phyloP scores from a whole-genome alignment of 495 filamentous ascomycete genomes.

The Daldinia decipiens region DNA sequence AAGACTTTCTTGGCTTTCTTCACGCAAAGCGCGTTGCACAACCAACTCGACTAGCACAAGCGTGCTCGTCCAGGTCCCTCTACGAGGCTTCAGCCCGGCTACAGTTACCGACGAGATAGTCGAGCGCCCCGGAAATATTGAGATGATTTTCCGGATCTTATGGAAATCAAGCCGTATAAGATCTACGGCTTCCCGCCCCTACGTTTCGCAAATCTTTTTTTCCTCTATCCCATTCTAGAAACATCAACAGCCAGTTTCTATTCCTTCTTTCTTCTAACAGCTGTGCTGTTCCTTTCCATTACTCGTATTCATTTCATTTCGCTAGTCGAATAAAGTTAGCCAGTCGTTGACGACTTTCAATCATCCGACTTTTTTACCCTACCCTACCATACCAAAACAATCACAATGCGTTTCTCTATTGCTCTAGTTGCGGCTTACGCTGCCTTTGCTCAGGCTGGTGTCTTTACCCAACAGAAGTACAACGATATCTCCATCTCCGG shows the following conservation, averaged over 20 bases:
- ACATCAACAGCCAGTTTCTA: slow-evolving; percentile 42
- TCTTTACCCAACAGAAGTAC: slow-evolving; percentile 46
- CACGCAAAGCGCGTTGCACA: slow-evolving; percentile 42
- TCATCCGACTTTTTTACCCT: neutral
- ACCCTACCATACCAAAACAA: slow-evolving; percentile 7
- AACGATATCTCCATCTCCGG: slow-evolving; percentile 54
- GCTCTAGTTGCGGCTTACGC: slow-evolving; percentile 40
- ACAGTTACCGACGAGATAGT: slow-evolving; percentile 21
- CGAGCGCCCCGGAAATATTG: slow-evolving; percentile 12
- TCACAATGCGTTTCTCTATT: slow-evolving; percentile 48
- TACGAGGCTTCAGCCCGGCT: slow-evolving; percentile 28
- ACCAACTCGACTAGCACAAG: slow-evolving; percentile 33
- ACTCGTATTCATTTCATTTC: slow-evolving; percentile 33
- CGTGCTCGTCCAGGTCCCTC: slow-evolving; percentile 13
- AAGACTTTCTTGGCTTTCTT: slow-evolving; percentile 38
- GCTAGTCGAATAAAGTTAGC: slow-evolving; percentile 18
- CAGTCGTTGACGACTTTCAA: slow-evolving; percentile 29
- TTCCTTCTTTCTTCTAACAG: slow-evolving; percentile 38
- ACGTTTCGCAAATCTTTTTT: slow-evolving; percentile 31
- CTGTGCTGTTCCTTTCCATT: slow-evolving; percentile 49
- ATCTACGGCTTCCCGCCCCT: slow-evolving; percentile 36
- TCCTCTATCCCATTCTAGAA: slow-evolving; percentile 47
- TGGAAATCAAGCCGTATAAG: slow-evolving; percentile 45
- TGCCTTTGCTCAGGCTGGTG: slow-evolving; percentile 41
- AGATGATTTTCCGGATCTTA: slow-evolving; percentile 39